These are phyloP conservation scores for Xylaria sp. DNA, from an alignment of 2,329 filamentous ascomycete genomes.

Conservation along the genomic window DNA sequence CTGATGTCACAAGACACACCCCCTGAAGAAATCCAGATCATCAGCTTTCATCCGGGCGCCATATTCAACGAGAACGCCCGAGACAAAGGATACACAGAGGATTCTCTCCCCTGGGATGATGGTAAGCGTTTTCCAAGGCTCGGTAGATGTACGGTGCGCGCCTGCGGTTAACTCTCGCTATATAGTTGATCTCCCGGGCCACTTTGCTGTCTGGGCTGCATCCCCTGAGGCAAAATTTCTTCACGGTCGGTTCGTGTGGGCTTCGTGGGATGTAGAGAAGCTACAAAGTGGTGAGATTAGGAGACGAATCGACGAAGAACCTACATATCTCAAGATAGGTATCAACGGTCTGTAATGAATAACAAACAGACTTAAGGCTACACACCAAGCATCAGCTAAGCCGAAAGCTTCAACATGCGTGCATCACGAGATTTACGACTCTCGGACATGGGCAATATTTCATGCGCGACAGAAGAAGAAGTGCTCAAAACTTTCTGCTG, in stretches of 20 bases:
- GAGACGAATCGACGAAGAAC: slow-evolving; percentile 42
- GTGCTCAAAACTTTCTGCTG: too few relatives aligned
- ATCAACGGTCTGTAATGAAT: slow-evolving; percentile 34
- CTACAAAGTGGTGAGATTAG: slow-evolving; percentile 44
- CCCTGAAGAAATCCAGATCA: slow-evolving; percentile 51
- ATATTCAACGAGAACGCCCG: slow-evolving; percentile 50
- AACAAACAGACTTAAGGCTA: not conserved
- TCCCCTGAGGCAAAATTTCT: slow-evolving; percentile 53
- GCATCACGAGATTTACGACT: too few relatives aligned
- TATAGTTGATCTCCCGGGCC: slow-evolving; percentile 47
- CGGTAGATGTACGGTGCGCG: not conserved
- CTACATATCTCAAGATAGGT: slow-evolving; percentile 40
- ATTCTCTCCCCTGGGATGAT: slow-evolving; percentile 46
- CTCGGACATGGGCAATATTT: too few relatives aligned
- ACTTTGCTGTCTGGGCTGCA: slow-evolving; percentile 54
- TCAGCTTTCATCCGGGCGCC: slow-evolving; percentile 55
- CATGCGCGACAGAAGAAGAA: too few relatives aligned
- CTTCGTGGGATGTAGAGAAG: slow-evolving; percentile 55
- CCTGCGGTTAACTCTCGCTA: not conserved
- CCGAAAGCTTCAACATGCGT: too few relatives aligned
- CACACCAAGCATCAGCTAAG: too few relatives aligned
- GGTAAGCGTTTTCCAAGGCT: slow-evolving; percentile 36
- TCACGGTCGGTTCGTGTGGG: slow-evolving; percentile 53
- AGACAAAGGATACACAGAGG: slow-evolving; percentile 39
- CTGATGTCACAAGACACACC: slow-evolving; percentile 51